Conservation (phyloP, 495 filamentous ascomycete species). For the Penicillium paxilli region DNA sequence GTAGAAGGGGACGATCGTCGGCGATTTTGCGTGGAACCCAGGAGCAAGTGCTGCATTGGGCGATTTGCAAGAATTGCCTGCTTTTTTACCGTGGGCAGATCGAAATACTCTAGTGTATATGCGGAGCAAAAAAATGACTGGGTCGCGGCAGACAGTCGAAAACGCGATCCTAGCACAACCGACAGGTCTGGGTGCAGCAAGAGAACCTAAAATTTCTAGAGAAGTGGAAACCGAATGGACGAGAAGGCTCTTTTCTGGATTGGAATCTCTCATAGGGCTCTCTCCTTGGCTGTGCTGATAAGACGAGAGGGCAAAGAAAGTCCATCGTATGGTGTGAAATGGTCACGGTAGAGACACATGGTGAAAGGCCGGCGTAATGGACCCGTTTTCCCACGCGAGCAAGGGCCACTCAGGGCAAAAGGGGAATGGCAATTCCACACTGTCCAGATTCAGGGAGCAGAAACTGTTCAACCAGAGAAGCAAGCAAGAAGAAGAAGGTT, state of each 20-base stretch:
- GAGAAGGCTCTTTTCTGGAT: too few relatives aligned
- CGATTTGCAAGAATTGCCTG: constrained; percentile 18
- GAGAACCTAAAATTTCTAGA: not conserved
- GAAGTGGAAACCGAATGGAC: too few relatives aligned
- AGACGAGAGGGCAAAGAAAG: not conserved
- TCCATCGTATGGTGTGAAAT: not conserved
- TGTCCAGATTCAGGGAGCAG: not conserved
- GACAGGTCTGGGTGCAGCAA: not conserved
- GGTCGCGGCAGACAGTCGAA: constrained; percentile 28
- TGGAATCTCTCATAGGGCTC: too few relatives aligned
- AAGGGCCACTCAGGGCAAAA: constrained; percentile 24
- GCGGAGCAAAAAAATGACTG: constrained; percentile 30
- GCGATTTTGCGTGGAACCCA: constrained; percentile 1
- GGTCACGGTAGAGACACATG: constrained; percentile 11
- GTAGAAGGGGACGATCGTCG: not conserved
- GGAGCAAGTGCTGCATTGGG: constrained; percentile 20
- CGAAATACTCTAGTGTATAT: constrained; percentile 15
- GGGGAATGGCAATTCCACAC: not conserved
- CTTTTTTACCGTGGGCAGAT: constrained; percentile 4
- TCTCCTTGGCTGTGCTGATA: too few relatives aligned
- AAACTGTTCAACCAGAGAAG: not conserved
- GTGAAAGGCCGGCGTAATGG: constrained; percentile 16
- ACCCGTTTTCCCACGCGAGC: constrained; percentile 25
- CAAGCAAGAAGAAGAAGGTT: too few relatives aligned
- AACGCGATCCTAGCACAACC: constrained; percentile 12